These are phyloP conservation scores for Aspergillus pseudotamarii DNA, from an alignment of 2,329 filamentous ascomycete genomes.

Conservation along the genomic window DNA sequence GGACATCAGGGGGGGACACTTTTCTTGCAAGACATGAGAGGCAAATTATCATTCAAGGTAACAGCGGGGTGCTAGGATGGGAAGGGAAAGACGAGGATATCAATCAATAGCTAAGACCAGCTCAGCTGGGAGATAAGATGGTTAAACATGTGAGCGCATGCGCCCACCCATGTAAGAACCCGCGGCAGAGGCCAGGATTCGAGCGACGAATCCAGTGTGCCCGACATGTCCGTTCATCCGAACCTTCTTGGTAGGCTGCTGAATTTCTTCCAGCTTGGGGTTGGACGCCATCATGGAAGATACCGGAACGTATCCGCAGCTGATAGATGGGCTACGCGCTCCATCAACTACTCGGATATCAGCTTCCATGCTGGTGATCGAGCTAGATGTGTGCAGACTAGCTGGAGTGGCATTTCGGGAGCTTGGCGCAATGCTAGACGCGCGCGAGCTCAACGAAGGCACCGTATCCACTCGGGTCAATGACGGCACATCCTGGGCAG, in stretches of 20 bases:
- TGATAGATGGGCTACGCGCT: conserved; percentile 37
- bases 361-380: conserved; percentile 37
- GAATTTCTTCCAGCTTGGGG: conserved; percentile 39
- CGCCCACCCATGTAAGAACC: conserved; percentile 45
- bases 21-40: conserved; percentile 1
- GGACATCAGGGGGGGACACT: conserved; percentile 1
- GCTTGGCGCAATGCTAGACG: conserved; percentile 48
- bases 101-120: conserved; percentile 11
- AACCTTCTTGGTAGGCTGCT: conserved; percentile 47
- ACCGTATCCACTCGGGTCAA: conserved; percentile 46
- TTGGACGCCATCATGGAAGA: conserved; percentile 29
- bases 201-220: conserved; percentile 44
- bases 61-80: not conserved
- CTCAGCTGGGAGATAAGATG: conserved; percentile 5
- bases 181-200: conserved; percentile 47
- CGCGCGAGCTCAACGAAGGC: conserved; percentile 46
- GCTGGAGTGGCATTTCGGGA: conserved; percentile 46
- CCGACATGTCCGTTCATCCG: conserved; percentile 35
- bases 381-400: conserved; percentile 44
- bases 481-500: conserved; percentile 46
- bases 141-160: conserved; percentile 33
- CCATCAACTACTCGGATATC: conserved; percentile 37
- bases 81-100: not conserved
- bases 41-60: conserved; percentile 1
- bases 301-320: conserved; percentile 37